Evolutionary conservation across 2,329 filamentous ascomycete species (phyloP).

Genomic region (Tolypocladium cylindrosporum): DNA sequence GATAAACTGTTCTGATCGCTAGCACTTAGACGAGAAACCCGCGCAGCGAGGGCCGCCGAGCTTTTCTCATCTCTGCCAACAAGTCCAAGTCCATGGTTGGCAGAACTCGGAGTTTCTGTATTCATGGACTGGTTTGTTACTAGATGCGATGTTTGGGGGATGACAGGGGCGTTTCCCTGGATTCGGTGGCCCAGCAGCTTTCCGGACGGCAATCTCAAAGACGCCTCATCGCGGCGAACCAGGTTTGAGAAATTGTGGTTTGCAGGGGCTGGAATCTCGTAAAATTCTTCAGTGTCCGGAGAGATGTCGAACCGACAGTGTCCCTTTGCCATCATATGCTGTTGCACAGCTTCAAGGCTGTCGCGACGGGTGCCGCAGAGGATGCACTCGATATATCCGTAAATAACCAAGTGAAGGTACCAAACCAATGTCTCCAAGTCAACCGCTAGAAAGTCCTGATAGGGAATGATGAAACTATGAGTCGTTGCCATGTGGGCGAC

Average conservation of each 20-base stretch:
- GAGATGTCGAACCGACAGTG: slow-evolving; percentile 34
- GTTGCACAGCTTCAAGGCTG: slow-evolving; percentile 33
- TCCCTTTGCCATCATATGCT: slow-evolving; percentile 40
- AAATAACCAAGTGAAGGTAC: slow-evolving; percentile 39
- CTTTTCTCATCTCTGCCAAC: not conserved
- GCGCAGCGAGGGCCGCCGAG: not conserved
- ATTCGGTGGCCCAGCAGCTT: slow-evolving; percentile 19
- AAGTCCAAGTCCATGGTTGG: not conserved
- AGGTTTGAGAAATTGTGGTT: not conserved
- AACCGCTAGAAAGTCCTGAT: slow-evolving; percentile 27
- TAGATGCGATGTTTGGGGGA: not conserved
- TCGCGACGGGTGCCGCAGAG: slow-evolving; percentile 34
- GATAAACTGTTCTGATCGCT: slow-evolving; percentile 8
- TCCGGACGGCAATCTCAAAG: slow-evolving; percentile 21
- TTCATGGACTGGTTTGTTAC: not conserved
- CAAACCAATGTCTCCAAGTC: slow-evolving; percentile 34
- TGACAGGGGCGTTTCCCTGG: not conserved
- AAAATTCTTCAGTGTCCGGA: slow-evolving; percentile 31
- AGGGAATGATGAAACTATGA: slow-evolving; percentile 36
- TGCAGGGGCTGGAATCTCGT: slow-evolving; percentile 15
- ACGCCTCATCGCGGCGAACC: not conserved
- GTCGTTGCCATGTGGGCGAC: slow-evolving; percentile 37
- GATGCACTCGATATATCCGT: slow-evolving; percentile 38
- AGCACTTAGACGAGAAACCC: slow-evolving; percentile 5
- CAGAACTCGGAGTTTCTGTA: not conserved